Conservation (phyloP, 768 basidiomycete genomes). For the Trametes elegans region DNA sequence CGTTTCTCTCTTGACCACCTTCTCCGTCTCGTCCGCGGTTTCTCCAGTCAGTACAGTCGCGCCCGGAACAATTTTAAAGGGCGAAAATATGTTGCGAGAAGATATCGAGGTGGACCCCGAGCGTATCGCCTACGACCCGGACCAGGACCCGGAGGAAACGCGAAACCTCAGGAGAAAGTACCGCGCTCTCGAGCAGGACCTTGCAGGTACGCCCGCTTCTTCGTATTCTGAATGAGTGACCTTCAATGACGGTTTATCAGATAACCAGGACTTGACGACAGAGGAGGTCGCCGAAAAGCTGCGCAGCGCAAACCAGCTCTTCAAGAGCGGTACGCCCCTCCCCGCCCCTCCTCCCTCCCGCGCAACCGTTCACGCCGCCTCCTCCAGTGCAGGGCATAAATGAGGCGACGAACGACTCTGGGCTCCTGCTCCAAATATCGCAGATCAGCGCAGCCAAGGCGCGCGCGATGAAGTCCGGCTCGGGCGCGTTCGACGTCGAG, state of each 20-base stretch:
- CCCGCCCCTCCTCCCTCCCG: neutral
- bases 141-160: constrained; percentile 81
- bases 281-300: constrained; percentile 57
- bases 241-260: neutral
- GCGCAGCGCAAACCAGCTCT: constrained; percentile 56
- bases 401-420: constrained; percentile 89
- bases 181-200: constrained; percentile 54
- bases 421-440: constrained; percentile 72
- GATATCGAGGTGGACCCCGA: neutral
- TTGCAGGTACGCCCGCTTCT: constrained; percentile 43
- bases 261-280: constrained; percentile 48
- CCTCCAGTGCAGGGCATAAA: constrained; percentile 80
- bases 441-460: constrained; percentile 83
- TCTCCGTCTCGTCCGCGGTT: neutral
- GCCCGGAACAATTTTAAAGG: no score
- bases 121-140: constrained; percentile 60
- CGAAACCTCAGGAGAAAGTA: constrained; percentile 73
- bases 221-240: neutral
- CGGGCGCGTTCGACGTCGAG: constrained; percentile 87
- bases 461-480: constrained; percentile 86
- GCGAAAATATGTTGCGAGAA: neutral
- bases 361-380: neutral
- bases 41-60: no score
- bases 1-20: neutral
- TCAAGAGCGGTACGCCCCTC: constrained; percentile 52